A percentile compares a stretch with the other conserved stretches of the same genome.
phyloP scores from a whole-genome alignment of 352 stramenopile species.

The Saprolegnia diclina region DNA sequence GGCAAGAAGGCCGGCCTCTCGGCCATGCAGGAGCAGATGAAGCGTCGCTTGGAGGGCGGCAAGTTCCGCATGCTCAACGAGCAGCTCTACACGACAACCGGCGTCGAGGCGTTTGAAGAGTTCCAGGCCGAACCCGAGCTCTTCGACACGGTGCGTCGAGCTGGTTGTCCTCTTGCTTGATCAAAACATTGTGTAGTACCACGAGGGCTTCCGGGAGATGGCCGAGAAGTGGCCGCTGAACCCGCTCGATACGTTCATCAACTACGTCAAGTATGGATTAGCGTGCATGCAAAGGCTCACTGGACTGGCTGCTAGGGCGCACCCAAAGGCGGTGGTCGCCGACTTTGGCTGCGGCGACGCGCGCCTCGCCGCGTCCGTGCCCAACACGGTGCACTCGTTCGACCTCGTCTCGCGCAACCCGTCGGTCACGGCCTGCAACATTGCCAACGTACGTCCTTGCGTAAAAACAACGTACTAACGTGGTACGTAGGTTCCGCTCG shows the following conservation, averaged over 20 bases:
- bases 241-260: conserved; percentile 95
- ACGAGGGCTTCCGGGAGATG: conserved; percentile 97
- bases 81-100: conserved; percentile 96
- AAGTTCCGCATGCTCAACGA: conserved; percentile 99
- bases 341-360: conserved; percentile 99
- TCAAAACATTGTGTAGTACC: conserved; percentile 74
- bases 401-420: conserved; percentile 93
- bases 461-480: not conserved
- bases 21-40: conserved; percentile 72
- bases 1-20: conserved; percentile 38
- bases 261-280: conserved; percentile 80
- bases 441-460: conserved; percentile 66
- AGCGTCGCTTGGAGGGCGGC: conserved; percentile 85
- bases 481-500: conserved; percentile 85
- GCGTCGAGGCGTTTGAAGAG: conserved; percentile 78
- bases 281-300: not conserved
- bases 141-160: conserved; percentile 82
- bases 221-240: conserved; percentile 96
- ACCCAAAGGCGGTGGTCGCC: conserved; percentile 79
- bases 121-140: conserved; percentile 93
- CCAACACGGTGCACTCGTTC: conserved; percentile 95
- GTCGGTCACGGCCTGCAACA: conserved; percentile 96
- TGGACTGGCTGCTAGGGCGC: conserved; percentile 34
- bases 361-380: conserved; percentile 83
- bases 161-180: not conserved